Percentiles rank a stretch among this genome's conserved stretches.
Conservation (phyloP, 305 asterid genomes). For the Andrographis paniculata region DNA sequence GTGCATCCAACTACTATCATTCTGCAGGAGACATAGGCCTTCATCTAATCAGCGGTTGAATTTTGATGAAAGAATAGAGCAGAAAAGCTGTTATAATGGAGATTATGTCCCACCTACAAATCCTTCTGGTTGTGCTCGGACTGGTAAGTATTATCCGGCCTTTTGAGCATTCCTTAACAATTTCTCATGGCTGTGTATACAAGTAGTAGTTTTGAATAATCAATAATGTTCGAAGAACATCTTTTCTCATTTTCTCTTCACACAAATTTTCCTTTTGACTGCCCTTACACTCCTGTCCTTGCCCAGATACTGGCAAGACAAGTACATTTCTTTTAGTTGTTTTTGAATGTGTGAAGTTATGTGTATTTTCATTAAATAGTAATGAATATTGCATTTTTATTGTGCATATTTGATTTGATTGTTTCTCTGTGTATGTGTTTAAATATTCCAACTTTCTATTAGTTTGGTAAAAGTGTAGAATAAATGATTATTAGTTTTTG, state of each 20-base stretch:
- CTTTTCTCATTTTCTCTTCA: not conserved
- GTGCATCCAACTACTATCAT: slow-evolving; percentile 84
- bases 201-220: slow-evolving; percentile 12
- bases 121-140: slow-evolving; percentile 93
- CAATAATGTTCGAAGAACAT: slow-evolving; percentile 9
- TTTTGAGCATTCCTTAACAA: slow-evolving; percentile 15
- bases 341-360: too few relatives aligned
- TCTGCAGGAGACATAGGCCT: slow-evolving; percentile 86
- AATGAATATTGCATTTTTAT: too few relatives aligned
- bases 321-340: too few relatives aligned
- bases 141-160: slow-evolving; percentile 35
- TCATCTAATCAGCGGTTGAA: slow-evolving; percentile 49
- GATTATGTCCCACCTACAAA: slow-evolving; percentile 62
- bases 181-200: not conserved
- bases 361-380: too few relatives aligned
- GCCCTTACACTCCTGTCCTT: not conserved
- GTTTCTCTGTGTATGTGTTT: too few relatives aligned
- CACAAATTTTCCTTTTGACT: not conserved
- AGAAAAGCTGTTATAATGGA: slow-evolving; percentile 37
- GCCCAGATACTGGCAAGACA: too few relatives aligned
- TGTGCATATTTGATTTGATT: too few relatives aligned
- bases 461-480: too few relatives aligned
- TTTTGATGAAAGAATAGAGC: slow-evolving; percentile 38
- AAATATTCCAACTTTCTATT: too few relatives aligned
- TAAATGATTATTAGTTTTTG: too few relatives aligned